Conservation (phyloP, 2,329 filamentous ascomycete species). For the Gaeumannomyces tritici region DNA sequence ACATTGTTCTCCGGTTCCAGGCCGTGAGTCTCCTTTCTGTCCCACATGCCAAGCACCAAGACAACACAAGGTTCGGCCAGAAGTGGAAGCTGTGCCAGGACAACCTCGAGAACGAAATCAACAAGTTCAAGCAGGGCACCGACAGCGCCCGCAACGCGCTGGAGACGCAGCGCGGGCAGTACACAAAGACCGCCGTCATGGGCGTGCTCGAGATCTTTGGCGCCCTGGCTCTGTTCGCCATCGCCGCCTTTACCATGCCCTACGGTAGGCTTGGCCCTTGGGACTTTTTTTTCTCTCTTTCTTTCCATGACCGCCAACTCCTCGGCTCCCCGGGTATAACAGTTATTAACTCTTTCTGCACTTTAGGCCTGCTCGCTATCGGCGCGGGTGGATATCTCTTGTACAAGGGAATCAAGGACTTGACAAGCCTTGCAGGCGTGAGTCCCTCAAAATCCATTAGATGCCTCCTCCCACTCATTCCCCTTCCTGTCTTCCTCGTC, state of each 20-base stretch:
- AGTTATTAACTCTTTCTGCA: not conserved
- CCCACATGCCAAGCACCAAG: not conserved
- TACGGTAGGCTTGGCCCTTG: not conserved
- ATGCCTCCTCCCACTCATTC: not conserved
- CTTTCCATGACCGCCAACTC: too few species aligned
- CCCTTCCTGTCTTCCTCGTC: not conserved
- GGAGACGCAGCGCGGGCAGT: not conserved
- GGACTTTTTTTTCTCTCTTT: not conserved
- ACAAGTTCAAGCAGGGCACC: not conserved
- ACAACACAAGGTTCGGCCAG: not conserved
- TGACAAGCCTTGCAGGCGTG: not conserved
- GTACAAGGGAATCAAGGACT: not conserved
- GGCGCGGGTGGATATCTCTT: not conserved
- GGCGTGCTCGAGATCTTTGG: not conserved
- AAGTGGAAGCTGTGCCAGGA: not conserved
- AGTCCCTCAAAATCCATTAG: too few species aligned
- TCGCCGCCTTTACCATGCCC: not conserved
- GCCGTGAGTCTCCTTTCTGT: not conserved
- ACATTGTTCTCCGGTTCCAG: not conserved
- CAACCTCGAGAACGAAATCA: not conserved
- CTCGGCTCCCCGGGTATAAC: not conserved
- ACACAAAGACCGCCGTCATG: not conserved
- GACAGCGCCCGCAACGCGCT: not conserved
- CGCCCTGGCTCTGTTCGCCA: not conserved
- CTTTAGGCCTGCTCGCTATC: not conserved